Evolutionary conservation across 179 eudicot genomes (phyloP).

Genomic region (Sideroxylon spinosum): DNA sequence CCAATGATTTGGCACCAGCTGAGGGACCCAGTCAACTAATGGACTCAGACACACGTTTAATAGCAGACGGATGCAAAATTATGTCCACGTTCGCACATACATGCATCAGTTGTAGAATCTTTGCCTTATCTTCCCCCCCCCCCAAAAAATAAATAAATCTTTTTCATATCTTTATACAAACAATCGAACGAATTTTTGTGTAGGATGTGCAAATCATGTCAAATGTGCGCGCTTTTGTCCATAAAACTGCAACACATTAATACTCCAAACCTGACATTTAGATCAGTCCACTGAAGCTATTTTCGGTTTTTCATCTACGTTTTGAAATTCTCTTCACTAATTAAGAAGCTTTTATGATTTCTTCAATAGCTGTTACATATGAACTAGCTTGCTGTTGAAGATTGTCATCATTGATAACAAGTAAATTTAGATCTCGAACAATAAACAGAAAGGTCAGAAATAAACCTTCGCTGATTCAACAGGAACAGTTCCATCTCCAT

Average conservation of each 20-base stretch:
- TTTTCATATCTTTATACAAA: neutral
- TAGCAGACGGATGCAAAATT: too few species aligned
- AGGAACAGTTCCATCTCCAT: slow-evolving; percentile 94
- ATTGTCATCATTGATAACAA: neutral
- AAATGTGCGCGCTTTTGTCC: neutral
- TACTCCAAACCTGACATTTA: neutral
- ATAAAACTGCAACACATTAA: neutral
- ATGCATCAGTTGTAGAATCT: neutral
- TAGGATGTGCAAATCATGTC: neutral
- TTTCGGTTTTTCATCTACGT: neutral
- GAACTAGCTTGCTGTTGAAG: neutral
- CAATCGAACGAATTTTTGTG: neutral
- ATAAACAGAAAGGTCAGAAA: neutral
- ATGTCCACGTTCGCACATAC: neutral
- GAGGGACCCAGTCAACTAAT: too few species aligned
- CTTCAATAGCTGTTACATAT: neutral
- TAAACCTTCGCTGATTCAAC: slow-evolving; percentile 75
- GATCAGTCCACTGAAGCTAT: neutral
- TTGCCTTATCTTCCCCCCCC: neutral
- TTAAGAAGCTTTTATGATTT: neutral
- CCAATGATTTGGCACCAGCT: too few species aligned
- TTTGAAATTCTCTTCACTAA: neutral
- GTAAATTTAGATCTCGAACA: neutral
- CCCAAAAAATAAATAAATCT: too few species aligned
- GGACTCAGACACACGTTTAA: too few species aligned